phyloP scores from a whole-genome alignment of 176 grass and related monocot species.

The Chloris gayana region DNA sequence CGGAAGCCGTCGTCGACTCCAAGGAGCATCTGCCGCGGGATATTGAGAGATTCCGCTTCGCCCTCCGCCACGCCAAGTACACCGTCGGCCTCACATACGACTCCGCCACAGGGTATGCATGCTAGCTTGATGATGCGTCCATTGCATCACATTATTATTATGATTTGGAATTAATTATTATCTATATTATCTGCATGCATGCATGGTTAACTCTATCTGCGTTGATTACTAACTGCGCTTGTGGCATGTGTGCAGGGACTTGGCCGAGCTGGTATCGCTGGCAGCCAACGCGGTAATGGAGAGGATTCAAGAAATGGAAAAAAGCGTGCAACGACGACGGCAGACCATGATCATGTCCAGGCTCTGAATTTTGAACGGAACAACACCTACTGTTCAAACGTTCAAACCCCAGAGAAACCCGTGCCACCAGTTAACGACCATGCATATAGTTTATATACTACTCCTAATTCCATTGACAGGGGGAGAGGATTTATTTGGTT shows the following conservation, averaged over 20 bases:
- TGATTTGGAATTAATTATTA: background rate
- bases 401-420: background rate
- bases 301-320: slow-evolving; percentile 4
- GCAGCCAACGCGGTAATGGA: slow-evolving; percentile 37
- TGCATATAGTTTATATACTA: background rate
- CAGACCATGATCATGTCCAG: slow-evolving; percentile 43
- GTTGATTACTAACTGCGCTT: slow-evolving; percentile 1
- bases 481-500: slow-evolving; percentile 26
- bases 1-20: slow-evolving; percentile 23
- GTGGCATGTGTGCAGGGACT: slow-evolving; percentile 35
- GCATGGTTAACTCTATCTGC: background rate
- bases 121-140: background rate
- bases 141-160: background rate
- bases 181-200: background rate
- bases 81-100: slow-evolving; percentile 82
- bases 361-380: slow-evolving; percentile 40
- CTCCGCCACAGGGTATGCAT: slow-evolving; percentile 58
- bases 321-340: background rate
- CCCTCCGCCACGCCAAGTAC: slow-evolving; percentile 58
- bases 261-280: slow-evolving; percentile 33
- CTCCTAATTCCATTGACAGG: slow-evolving; percentile 18
- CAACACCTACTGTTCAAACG: slow-evolving; percentile 19
- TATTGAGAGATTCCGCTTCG: slow-evolving; percentile 53
- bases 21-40: background rate
- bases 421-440: background rate